A percentile compares a stretch with the other conserved stretches of the same genome.
These are phyloP conservation scores for Ophiostoma montium DNA, from an alignment of 2,329 filamentous ascomycete genomes.

Conservation along the genomic window DNA sequence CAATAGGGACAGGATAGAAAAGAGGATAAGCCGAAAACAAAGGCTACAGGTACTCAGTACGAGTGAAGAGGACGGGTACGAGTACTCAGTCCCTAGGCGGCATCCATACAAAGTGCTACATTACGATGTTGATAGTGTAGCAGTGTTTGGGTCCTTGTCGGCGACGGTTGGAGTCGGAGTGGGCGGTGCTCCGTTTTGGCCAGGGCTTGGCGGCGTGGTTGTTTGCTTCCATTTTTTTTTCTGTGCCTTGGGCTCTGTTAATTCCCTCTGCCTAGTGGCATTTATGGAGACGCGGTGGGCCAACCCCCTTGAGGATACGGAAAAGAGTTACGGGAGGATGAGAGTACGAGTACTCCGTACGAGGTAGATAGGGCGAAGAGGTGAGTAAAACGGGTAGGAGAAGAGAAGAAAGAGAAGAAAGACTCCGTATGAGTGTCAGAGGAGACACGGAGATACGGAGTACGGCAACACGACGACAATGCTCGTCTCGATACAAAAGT, in stretches of 20 bases:
- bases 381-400: no score
- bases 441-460: no score
- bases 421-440: no score
- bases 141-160: not conserved
- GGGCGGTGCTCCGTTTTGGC: not conserved
- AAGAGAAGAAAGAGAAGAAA: no score
- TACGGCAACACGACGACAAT: no score
- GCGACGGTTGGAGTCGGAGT: slow-evolving; percentile 1
- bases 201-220: not conserved
- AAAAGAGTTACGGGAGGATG: no score
- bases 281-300: not conserved
- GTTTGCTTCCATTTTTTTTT: not conserved
- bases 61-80: not conserved
- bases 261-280: not conserved
- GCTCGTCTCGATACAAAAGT: no score
- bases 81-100: not conserved
- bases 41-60: not conserved
- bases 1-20: not conserved
- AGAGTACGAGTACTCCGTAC: not conserved
- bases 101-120: not conserved
- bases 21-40: not conserved
- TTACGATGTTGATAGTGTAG: not conserved
- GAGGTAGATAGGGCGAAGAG: not conserved
- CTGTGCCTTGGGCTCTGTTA: not conserved
- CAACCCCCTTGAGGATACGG: not conserved